A percentile compares a stretch with the other conserved stretches of the same genome.
Evolutionary conservation across 2,329 filamentous ascomycete species (phyloP).

Genomic region (Aspergillus novofumigatus): DNA sequence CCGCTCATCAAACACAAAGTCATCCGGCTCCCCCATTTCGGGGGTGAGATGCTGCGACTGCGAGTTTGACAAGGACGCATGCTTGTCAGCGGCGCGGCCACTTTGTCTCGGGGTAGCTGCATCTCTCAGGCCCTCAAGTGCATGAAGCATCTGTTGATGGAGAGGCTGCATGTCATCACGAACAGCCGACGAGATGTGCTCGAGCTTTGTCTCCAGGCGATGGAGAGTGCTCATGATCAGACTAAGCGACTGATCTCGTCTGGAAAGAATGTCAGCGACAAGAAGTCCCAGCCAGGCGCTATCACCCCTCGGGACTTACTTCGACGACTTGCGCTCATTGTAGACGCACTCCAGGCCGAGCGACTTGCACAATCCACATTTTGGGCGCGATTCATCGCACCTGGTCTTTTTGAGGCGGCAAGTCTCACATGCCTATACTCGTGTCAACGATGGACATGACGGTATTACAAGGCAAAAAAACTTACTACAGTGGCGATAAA

Average conservation of each 20-base stretch:
- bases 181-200: slow-evolving; percentile 40
- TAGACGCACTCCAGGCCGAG: slow-evolving; percentile 50
- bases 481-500: slow-evolving; percentile 39
- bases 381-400: slow-evolving; percentile 53
- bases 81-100: slow-evolving; percentile 6
- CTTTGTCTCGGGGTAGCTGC: slow-evolving; percentile 14
- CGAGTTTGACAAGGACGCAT: slow-evolving; percentile 10
- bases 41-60: slow-evolving; percentile 25
- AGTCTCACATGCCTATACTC: slow-evolving; percentile 48
- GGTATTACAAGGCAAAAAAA: background rate
- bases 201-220: slow-evolving; percentile 51
- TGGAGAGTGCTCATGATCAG: slow-evolving; percentile 54
- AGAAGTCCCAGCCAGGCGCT: background rate
- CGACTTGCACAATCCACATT: slow-evolving; percentile 49
- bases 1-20: slow-evolving; percentile 28
- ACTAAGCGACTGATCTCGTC: slow-evolving; percentile 51
- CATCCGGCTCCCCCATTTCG: slow-evolving; percentile 23
- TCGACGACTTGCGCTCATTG: slow-evolving; percentile 51
- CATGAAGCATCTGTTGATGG: slow-evolving; percentile 23
- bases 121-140: slow-evolving; percentile 12
- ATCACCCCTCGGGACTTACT: slow-evolving; percentile 30
- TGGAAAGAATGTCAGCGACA: slow-evolving; percentile 16
- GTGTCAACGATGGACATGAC: background rate
- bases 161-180: slow-evolving; percentile 29
- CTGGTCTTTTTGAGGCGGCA: slow-evolving; percentile 52